Evolutionary conservation across 2,329 filamentous ascomycete species (phyloP), one percentile per base, ranked within the genome.

Genomic region (Metarhizium brunneum): DNA sequence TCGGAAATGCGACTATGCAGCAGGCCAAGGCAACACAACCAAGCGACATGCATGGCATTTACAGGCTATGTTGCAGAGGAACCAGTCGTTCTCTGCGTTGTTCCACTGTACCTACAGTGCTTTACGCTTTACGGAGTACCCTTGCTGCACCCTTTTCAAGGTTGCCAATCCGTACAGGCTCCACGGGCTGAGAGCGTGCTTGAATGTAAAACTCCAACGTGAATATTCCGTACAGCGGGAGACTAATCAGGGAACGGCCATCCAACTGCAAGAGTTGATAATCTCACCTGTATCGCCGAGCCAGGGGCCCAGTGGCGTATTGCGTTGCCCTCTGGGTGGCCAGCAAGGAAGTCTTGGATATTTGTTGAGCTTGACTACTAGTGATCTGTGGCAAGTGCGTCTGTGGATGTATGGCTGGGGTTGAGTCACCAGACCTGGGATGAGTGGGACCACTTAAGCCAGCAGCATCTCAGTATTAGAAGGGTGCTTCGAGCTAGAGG

Each of bases 1-100:
- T 49, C 57, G 57, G 25, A 56, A 57, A 59, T 56, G 56, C 48
- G 48, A 43, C 48, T 35, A 32, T 45, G 40, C 42, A 36, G 54
- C 42, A 54, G 36, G 50, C 32, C 47, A 53, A 32, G 42, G 45
- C 47, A 54, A 35, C 47, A 18, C 36, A 56, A 53, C 48, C 55
- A 51, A 35, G 48, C 11, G 25, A 47, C 14, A 43, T 29, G 53
- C 50, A 40, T 18, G 40, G 20, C 47, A 20, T 25, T 36, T 38
- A 16, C 36, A 30, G 35, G 29, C 53, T n/a, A n/a, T n/a, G n/a
- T 50, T 50, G 53, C 40, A 36, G 36, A 20, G 48, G 42, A 7
- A 29, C 7, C 13, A 14, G 45, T 29, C 45, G 6, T 30, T 30
- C 16, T 48, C 20, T 11, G 18, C 25, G n/a, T 16, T 30, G 45